Conservation (phyloP, 164 flowering plant species). For the Kalanchoe fedtschenkoi region DNA sequence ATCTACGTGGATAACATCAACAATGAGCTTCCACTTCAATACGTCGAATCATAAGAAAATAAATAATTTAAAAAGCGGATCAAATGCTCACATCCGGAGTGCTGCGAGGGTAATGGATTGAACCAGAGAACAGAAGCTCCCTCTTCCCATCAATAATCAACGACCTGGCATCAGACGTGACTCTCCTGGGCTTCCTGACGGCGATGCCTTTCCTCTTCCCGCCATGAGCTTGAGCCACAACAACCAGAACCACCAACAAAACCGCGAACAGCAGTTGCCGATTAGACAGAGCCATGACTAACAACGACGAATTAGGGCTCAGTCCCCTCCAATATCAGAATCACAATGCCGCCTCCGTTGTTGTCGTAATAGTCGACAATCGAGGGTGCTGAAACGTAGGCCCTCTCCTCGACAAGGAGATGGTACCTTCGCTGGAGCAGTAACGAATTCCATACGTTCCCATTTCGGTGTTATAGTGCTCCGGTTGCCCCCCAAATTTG, state of each 20-base stretch:
- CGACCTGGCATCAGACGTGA: conserved; percentile 44
- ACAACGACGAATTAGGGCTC: background rate
- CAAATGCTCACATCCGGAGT: conserved; percentile 37
- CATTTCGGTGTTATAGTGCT: background rate
- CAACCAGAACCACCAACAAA: background rate
- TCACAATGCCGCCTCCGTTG: background rate
- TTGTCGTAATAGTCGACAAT: background rate
- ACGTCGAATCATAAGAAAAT: background rate
- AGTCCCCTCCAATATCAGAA: background rate
- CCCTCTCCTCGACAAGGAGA: background rate
- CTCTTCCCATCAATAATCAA: conserved; percentile 43
- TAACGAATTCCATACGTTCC: background rate
- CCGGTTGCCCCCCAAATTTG: background rate
- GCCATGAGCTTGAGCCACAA: background rate
- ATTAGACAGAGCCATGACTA: background rate
- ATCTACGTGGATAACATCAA: conserved; percentile 15
- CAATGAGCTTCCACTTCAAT: background rate
- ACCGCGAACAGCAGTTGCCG: background rate
- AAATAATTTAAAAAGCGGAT: background rate
- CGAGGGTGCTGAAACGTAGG: background rate
- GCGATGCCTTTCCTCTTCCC: conserved; percentile 10
- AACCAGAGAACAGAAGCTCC: conserved; percentile 53
- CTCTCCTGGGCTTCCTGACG: background rate
- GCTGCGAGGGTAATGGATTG: conserved; percentile 58
- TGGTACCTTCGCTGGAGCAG: background rate